Conservation (phyloP, 2,329 filamentous ascomycete species). For the Microdochium bolleyi region DNA sequence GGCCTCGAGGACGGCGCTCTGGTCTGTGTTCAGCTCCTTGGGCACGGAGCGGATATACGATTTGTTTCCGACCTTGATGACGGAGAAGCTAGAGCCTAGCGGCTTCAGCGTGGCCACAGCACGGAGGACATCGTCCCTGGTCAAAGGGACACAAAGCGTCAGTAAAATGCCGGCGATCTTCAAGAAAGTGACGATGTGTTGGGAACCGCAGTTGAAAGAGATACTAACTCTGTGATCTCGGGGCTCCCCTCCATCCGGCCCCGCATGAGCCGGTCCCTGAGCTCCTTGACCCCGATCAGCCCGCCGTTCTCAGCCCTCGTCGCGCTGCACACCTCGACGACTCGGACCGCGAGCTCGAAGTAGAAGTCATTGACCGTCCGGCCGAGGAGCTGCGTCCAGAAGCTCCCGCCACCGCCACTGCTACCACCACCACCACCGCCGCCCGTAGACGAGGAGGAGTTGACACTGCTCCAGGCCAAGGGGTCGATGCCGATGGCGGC, state of each 20-base stretch:
- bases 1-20: slow-evolving; percentile 85
- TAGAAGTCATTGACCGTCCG: slow-evolving; percentile 96
- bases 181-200: not conserved
- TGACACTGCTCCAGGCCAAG: slow-evolving; percentile 58
- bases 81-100: slow-evolving; percentile 78
- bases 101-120: slow-evolving; percentile 83
- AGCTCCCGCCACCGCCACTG: slow-evolving; percentile 49
- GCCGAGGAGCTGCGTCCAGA: slow-evolving; percentile 91
- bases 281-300: slow-evolving; percentile 75
- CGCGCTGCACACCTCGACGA: slow-evolving; percentile 85
- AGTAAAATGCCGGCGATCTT: not conserved
- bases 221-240: slow-evolving; percentile 67
- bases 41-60: slow-evolving; percentile 88
- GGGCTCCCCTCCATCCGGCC: slow-evolving; percentile 69
- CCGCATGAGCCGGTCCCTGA: slow-evolving; percentile 65
- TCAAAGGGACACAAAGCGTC: not conserved
- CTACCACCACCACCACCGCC: slow-evolving; percentile 34
- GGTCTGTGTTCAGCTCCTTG: slow-evolving; percentile 90
- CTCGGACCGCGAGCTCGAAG: slow-evolving; percentile 91
- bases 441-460: slow-evolving; percentile 22
- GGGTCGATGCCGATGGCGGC: slow-evolving; percentile 94
- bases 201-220: not conserved
- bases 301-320: slow-evolving; percentile 90
- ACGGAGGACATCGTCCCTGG: slow-evolving; percentile 77
- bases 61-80: slow-evolving; percentile 75